Base-by-base conservation (phyloP, 805 yeast species). In the Ogataea kodamae region DNA sequence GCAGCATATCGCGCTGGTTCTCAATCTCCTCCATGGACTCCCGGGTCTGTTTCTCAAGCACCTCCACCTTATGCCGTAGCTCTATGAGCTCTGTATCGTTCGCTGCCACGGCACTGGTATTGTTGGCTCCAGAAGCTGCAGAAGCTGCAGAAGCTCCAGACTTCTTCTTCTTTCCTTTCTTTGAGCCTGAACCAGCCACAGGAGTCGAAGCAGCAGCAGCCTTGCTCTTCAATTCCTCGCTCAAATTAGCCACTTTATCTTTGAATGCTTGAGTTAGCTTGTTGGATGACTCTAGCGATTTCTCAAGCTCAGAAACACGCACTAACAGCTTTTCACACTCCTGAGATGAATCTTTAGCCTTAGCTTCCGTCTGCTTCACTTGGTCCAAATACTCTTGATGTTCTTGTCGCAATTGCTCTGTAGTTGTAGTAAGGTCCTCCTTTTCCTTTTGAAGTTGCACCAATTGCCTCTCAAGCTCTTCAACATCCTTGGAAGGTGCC, bases 1-100 rank as follows among this genome's bases (percentile, higher is more conserved):
- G 71, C 34, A 89, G 55, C 85, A 81, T 84, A 38, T 87, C 96
- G 49, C 78, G 74, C 32, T 83, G 65, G 33, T 67, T 70, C 28
- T 77, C 87, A 11, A 87, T 61, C 49, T 88, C 95, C 35, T 76
- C 83, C 9, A 51, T 38, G 40, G 77, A 76, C 6, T 50, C 28
- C 20, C 55, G 59, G n/a, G 76, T 37, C 6, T 59, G 56, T 3
- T 45, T 34, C 22, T 39, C 41, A 33, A 49, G 17, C 8, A 22
- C 14, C 18, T 46, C 55, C 13, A 46, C 43, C 15, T 49, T 38
- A 33, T 54, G 57, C 23, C 50, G 42, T 5, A 54, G 40, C 30
- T 50, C 59, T 12, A 55, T 49, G 3, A 41, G 17, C 6, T 49
- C 54, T 7, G 45, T 43, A 7, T 44, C 41, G 10, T 22, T 19